phyloP scores from a whole-genome alignment of 2,329 filamentous ascomycete genomes.

The Microdochium trichocladiopsis region DNA sequence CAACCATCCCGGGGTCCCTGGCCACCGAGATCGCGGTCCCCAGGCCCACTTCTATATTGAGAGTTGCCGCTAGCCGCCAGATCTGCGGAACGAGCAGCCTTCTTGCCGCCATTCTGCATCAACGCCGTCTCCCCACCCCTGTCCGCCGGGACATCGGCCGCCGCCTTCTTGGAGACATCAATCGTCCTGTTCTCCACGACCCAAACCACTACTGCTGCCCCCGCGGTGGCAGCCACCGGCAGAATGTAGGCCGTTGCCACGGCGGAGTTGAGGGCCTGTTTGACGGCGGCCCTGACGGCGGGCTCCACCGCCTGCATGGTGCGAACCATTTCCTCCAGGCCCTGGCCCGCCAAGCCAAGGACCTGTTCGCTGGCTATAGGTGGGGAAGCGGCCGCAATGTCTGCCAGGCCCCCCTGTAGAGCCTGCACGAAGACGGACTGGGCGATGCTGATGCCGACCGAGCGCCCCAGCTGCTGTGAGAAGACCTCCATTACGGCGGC shows the following conservation, averaged over 20 bases:
- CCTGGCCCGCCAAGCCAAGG: neutral
- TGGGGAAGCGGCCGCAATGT: neutral
- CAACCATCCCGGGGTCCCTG: no score
- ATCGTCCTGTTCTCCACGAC: neutral
- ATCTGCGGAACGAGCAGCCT: no score
- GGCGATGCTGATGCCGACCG: neutral
- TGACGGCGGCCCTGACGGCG: neutral
- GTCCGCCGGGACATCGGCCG: no score
- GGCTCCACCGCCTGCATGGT: neutral
- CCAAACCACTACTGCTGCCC: neutral
- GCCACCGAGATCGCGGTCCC: no score
- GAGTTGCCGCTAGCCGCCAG: no score
- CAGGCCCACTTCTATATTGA: no score
- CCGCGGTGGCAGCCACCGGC: neutral
- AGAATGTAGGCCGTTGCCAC: neutral
- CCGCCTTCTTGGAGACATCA: neutral
- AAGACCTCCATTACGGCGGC: neutral
- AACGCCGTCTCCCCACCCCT: no score
- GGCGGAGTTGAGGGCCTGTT: neutral
- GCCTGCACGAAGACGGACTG: neutral
- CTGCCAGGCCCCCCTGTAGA: neutral
- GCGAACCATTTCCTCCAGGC: neutral
- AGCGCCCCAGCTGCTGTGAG: neutral
- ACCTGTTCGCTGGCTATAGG: no score
- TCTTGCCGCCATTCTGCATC: no score